A percentile compares a stretch with the other conserved stretches of the same genome.
phyloP scores from a whole-genome alignment of 495 filamentous ascomycete genomes.

The Aspergillus sclerotioniger region DNA sequence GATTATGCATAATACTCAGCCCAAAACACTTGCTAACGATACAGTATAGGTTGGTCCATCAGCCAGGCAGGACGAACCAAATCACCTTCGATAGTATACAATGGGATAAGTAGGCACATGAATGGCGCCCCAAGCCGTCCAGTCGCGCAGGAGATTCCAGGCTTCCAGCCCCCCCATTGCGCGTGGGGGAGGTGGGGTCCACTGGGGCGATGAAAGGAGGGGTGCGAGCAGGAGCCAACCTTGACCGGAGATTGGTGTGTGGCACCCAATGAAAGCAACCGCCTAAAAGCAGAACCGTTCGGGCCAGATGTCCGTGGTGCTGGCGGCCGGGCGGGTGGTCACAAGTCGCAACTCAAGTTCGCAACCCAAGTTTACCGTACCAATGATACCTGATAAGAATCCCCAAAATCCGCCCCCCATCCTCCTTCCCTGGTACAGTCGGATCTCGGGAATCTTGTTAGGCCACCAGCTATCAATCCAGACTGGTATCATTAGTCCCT shows the following conservation, averaged over 20 bases:
- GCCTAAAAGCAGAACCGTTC: background rate
- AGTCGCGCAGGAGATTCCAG: background rate
- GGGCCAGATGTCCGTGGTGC: background rate
- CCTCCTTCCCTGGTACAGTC: background rate
- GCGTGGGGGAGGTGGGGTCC: constrained; percentile 3
- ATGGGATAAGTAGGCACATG: too few relatives aligned
- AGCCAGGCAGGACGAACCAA: too few relatives aligned
- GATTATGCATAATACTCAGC: background rate
- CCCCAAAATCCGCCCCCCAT: background rate
- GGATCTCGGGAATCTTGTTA: background rate
- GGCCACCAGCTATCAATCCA: too few relatives aligned
- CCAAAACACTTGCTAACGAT: background rate
- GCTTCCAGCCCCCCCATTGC: background rate
- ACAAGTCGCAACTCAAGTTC: too few relatives aligned
- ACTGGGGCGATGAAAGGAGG: background rate
- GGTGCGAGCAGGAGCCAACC: constrained; percentile 6
- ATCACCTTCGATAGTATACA: too few relatives aligned
- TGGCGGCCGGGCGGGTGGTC: too few relatives aligned
- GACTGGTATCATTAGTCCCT: too few relatives aligned
- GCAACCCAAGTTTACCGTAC: background rate
- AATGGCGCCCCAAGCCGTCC: background rate
- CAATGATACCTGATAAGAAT: background rate
- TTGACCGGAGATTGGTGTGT: background rate
- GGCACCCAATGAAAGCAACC: background rate
- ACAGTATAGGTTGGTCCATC: background rate